Base-by-base conservation (phyloP, 331 rosid genomes). In the Cydonia oblonga region DNA sequence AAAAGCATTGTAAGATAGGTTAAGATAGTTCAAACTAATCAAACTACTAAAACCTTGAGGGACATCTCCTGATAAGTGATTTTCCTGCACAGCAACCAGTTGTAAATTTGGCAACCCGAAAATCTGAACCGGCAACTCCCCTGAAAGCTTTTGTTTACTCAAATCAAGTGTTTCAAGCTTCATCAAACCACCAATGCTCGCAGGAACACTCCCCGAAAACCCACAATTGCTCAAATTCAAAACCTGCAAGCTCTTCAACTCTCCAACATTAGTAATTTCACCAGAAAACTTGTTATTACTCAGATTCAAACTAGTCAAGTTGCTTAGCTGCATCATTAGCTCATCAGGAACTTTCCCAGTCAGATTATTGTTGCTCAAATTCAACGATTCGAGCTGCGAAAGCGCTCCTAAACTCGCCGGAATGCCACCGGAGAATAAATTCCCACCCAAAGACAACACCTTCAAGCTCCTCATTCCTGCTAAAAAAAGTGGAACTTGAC, bases 21-120 rank as follows among this genome's bases (percentile, higher is more conserved):
- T 91, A 23, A 91, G 86, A 81, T 84, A 81, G 30, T 49, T 49
- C 13, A 91, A 64, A 68, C 91, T 73, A 74, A 82, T 87, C 68
- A 91, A 69, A 62, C 96, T 91, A 82, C 97, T 89, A 77, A 91
- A 89, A 76, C 97, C 97, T 76, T 86, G 93, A 20, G 96, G 91
- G 60, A 91, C 85, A 68, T 67, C 52, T 40, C 97, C 97, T 49
- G 84, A 86, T 20, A 91, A 76, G 53, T 30, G 81, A 35, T 91
- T 91, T 42, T 85, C 93, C 71, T 89, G 84, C 33, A 91, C 66
- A 35, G 90, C 91, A 59, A 89, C 89, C 66, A 80, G 68, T 71
- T 87, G 88, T 63, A 91, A 29, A 57, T 86, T 80, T 1, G 96
- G 97, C 78, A 91, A 82, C 26, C 97, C 97, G 4, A 84, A 91